These are phyloP conservation scores for Tilletiopsis washingtonensis DNA, from an alignment of 1,284 basidiomycete genomes.

Conservation along the genomic window DNA sequence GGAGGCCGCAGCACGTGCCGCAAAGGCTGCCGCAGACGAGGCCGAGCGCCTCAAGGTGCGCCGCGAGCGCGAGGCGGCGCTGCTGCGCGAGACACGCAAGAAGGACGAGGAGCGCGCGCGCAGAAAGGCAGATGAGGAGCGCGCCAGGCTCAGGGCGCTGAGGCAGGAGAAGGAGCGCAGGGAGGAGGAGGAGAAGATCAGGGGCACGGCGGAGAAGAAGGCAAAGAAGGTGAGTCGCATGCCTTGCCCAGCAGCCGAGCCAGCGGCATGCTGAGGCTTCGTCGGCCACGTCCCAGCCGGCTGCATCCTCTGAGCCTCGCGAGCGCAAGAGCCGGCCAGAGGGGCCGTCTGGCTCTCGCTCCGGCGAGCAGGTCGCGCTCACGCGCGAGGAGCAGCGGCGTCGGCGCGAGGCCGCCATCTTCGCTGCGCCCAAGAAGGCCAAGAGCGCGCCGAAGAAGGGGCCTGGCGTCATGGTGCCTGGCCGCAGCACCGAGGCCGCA, in stretches of 20 bases:
- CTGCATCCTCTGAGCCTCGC: neutral
- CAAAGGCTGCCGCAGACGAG: neutral
- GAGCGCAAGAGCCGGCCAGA: neutral
- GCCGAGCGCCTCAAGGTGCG: neutral
- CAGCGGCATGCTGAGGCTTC: neutral
- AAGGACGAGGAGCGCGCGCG: neutral
- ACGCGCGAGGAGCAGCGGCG: conserved; percentile 31
- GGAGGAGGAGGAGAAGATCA: neutral
- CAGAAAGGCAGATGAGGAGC: neutral
- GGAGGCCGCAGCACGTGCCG: neutral
- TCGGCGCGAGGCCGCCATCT: conserved; percentile 16
- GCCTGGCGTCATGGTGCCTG: neutral
- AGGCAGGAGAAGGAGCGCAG: neutral
- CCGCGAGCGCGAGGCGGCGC: neutral
- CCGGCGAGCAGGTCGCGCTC: conserved; percentile 4
- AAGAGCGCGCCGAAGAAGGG: conserved; percentile 3
- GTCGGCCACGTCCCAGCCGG: neutral
- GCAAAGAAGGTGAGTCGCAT: neutral
- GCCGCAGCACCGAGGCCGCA: conserved; percentile 6
- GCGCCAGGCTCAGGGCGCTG: neutral
- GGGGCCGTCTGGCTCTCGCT: neutral
- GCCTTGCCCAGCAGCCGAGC: neutral
- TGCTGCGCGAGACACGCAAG: neutral
- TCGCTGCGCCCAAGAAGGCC: conserved; percentile 12
- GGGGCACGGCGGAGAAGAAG: neutral